Evolutionary conservation across 139 green algal genomes (phyloP).

Genomic region (Chlamydomonas eustigma): DNA sequence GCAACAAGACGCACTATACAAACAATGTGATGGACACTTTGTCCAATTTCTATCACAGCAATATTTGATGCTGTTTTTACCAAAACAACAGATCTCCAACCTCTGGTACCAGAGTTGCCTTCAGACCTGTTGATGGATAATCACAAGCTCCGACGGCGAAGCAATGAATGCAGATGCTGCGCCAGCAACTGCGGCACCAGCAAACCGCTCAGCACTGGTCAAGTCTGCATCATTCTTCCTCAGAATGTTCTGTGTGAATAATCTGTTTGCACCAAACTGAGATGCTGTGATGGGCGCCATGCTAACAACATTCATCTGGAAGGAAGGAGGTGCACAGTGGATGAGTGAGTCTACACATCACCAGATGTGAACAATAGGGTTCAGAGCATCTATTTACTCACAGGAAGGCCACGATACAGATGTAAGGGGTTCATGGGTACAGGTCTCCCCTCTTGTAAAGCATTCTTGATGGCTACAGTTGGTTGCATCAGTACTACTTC

Average conservation of each 20-base stretch:
- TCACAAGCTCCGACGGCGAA: constrained; percentile 77
- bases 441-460: constrained; percentile 71
- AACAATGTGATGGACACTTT: too few relatives aligned
- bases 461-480: constrained; percentile 87
- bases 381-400: too few relatives aligned
- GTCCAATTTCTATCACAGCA: too few relatives aligned
- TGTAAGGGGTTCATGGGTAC: constrained; percentile 52
- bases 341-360: too few relatives aligned
- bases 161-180: constrained; percentile 62
- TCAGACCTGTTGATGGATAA: constrained; percentile 85
- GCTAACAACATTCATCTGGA: constrained; percentile 72
- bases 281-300: constrained; percentile 89
- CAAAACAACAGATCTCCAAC: too few relatives aligned
- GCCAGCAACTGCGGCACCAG: constrained; percentile 49
- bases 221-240: constrained; percentile 23
- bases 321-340: too few relatives aligned
- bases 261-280: constrained; percentile 78
- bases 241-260: constrained; percentile 36
- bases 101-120: too few relatives aligned
- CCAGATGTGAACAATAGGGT: too few relatives aligned
- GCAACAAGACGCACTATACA: neutral
- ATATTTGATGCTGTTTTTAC: too few relatives aligned
- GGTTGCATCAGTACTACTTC: constrained; percentile 82
- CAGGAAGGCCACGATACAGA: constrained; percentile 78
- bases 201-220: constrained; percentile 25